Evolutionary conservation across 1,284 basidiomycete genomes (phyloP).

Genomic region (Coriolopsis trogii): DNA sequence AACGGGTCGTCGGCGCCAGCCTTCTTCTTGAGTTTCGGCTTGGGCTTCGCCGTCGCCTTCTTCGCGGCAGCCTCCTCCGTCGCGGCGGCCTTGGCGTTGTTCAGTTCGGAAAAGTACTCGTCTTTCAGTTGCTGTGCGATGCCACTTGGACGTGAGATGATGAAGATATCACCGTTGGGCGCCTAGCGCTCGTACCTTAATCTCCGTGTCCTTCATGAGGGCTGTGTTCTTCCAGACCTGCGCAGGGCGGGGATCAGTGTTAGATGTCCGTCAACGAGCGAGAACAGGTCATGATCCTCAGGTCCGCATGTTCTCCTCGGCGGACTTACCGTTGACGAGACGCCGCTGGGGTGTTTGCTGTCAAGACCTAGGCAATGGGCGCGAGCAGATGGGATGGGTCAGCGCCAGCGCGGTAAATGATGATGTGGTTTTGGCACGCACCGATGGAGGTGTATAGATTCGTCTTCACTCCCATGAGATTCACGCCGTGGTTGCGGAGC

Average conservation of each 20-base stretch:
- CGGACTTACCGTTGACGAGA: slow-evolving; percentile 62
- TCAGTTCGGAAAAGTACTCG: slow-evolving; percentile 51
- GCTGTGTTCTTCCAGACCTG: slow-evolving; percentile 70
- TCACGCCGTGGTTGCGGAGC: slow-evolving; percentile 62
- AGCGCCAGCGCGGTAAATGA: neutral
- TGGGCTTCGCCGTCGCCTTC: slow-evolving; percentile 36
- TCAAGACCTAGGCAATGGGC: slow-evolving; percentile 64
- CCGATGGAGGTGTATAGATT: slow-evolving; percentile 67
- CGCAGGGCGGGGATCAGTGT: neutral
- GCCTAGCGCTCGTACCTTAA: slow-evolving; percentile 46
- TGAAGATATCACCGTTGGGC: neutral
- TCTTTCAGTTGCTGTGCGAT: slow-evolving; percentile 60
- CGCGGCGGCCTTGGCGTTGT: slow-evolving; percentile 31
- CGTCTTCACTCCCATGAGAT: slow-evolving; percentile 69
- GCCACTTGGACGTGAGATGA: slow-evolving; percentile 1
- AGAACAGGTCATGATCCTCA: too few relatives aligned
- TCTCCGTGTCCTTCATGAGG: slow-evolving; percentile 59
- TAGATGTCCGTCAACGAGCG: neutral
- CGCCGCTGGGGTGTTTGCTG: slow-evolving; percentile 73
- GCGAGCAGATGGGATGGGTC: neutral
- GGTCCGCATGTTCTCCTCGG: neutral
- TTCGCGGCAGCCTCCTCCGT: slow-evolving; percentile 28
- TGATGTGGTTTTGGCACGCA: slow-evolving; percentile 30
- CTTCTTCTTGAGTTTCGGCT: slow-evolving; percentile 51
- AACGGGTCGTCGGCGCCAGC: slow-evolving; percentile 45